phyloP scores from a whole-genome alignment of 768 basidiomycete species.

The Hypholoma sublateritium region DNA sequence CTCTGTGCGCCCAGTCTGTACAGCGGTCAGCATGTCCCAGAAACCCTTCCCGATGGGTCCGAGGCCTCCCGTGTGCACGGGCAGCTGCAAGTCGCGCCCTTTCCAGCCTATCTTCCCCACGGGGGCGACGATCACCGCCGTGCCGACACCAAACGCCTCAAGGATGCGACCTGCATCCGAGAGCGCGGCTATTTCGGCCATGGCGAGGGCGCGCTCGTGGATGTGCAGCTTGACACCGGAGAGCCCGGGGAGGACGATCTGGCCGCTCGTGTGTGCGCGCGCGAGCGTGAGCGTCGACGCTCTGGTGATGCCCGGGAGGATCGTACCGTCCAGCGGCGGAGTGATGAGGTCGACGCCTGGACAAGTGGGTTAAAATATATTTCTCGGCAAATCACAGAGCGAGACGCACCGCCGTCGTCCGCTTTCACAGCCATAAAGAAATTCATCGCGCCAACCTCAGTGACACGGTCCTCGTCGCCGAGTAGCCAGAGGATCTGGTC shows the following conservation, averaged over 20 bases:
- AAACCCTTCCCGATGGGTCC: conserved; percentile 64
- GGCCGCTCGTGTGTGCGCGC: conserved; percentile 54
- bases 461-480: conserved; percentile 50
- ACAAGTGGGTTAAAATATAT: background rate
- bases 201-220: conserved; percentile 61
- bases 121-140: conserved; percentile 69
- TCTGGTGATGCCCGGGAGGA: conserved; percentile 91
- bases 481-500: conserved; percentile 80
- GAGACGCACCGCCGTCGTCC: conserved; percentile 53
- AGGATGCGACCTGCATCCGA: conserved; percentile 53
- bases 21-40: conserved; percentile 60
- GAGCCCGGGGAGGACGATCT: conserved; percentile 41
- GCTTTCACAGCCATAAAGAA: conserved; percentile 66
- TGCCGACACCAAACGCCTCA: conserved; percentile 81
- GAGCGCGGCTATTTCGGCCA: conserved; percentile 49
- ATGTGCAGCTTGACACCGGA: conserved; percentile 36
- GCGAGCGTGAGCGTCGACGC: conserved; percentile 69
- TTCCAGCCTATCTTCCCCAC: conserved; percentile 58
- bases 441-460: conserved; percentile 80
- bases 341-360: conserved; percentile 76
- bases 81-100: conserved; percentile 47
- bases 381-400: background rate
- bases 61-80: conserved; percentile 43
- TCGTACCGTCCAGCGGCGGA: conserved; percentile 81
- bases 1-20: conserved; percentile 67